Evolutionary conservation across 1,284 basidiomycete species (phyloP), one percentile per base, ranked within the genome.

Genomic region (Trichosporon faecale): DNA sequence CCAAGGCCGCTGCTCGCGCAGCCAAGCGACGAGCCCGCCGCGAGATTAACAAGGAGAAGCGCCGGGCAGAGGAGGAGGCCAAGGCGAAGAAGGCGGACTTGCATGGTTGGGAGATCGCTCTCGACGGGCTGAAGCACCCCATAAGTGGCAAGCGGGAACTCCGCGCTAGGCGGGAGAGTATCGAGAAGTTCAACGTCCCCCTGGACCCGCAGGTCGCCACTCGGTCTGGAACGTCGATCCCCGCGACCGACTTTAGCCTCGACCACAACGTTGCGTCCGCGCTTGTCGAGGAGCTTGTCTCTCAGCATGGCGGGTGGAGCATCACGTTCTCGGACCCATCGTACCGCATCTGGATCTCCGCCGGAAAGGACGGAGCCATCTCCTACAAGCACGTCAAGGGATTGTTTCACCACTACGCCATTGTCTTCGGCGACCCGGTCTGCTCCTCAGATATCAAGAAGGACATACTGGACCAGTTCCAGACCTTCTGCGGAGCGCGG

Each of bases 311-410:
- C 14, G 66, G 55, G 3, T 72, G 71, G 71, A 72, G 68, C 40
- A 70, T 72, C 57, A 72, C 71, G 0, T 72, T 72, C 37, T 29
- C 52, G 2, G 71, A 72, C 37, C 65, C 71, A 2, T 66, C 67
- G 25, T 72, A 72, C 55, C 66, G 69, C 12, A 70, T 72, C 37
- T 72, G 64, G 57, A 27, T 72, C n/a, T 40, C 67, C 7, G 14
- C 29, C 12, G 64, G 49, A 27, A 67, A 66, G 49, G n/a, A 37
- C n/a, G 71, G 65, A 7, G 71, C 71, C 14, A 44, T 72, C 40
- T 65, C 61, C 5, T 72, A 66, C 71, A 70, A 70, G 65, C 37
- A 70, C n/a, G 52, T 64, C 3, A 18, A 44, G 23, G 63, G 35
- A 37, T 11, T 40, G 63, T n/a, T 40, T 14, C 63, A 40, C 63